Percentiles rank a stretch among this genome's conserved stretches.
These are phyloP conservation scores for Heliocybe sulcata DNA, from an alignment of 1,284 basidiomycete species.

Conservation along the genomic window DNA sequence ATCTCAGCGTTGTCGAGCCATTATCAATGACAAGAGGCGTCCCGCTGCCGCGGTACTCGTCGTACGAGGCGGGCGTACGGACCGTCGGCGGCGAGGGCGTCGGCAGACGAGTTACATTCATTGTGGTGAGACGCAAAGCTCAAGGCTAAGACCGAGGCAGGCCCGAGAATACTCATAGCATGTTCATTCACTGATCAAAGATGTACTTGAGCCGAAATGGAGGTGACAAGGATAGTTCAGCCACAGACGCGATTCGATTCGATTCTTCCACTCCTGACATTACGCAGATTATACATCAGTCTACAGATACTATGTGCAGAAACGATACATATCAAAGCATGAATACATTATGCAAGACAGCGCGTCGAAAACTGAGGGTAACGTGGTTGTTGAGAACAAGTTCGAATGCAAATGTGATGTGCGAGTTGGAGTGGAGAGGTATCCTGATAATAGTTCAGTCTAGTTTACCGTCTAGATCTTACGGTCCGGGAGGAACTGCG, in stretches of 20 bases:
- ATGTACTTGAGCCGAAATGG: no score
- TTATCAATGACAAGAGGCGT: slow-evolving; percentile 90
- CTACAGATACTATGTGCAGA: not conserved
- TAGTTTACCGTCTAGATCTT: not conserved
- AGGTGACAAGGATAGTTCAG: not conserved
- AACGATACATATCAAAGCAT: not conserved
- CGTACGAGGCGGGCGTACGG: not conserved
- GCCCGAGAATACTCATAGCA: not conserved
- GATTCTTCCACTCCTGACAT: no score
- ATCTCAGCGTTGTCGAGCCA: slow-evolving; percentile 82
- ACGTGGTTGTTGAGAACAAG: not conserved
- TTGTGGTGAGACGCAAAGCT: not conserved
- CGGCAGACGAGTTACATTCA: not conserved
- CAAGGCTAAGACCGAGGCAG: not conserved
- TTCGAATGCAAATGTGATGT: not conserved
- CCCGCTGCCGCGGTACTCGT: slow-evolving; percentile 26
- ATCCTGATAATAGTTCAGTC: not conserved
- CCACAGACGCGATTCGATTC: not conserved
- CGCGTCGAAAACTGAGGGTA: not conserved
- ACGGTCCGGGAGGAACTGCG: not conserved
- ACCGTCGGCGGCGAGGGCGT: not conserved
- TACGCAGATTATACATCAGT: not conserved
- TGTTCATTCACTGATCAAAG: not conserved
- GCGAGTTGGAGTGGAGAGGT: not conserved
- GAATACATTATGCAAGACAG: not conserved